Evolutionary conservation across 495 filamentous ascomycete species (phyloP).

Genomic region (Neurospora africana): DNA sequence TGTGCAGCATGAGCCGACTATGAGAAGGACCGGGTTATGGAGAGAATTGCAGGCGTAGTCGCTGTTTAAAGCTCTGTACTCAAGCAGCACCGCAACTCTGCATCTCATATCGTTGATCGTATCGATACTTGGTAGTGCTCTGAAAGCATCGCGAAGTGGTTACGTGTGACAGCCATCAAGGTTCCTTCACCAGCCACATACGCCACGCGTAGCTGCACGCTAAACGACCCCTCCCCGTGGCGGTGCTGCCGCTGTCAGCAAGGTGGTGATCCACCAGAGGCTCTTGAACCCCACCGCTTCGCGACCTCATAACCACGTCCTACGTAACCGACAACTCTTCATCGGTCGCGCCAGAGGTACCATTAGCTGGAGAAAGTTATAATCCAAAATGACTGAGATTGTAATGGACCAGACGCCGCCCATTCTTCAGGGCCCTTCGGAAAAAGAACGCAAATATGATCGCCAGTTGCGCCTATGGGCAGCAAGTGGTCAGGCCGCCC

Average conservation of each 20-base stretch:
- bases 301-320: neutral
- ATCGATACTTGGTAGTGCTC: neutral
- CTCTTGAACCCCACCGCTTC: neutral
- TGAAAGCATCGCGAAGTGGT: neutral
- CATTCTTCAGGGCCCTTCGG: conserved; percentile 53
- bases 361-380: neutral
- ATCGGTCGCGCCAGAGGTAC: neutral
- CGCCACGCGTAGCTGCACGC: neutral
- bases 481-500: conserved; percentile 76
- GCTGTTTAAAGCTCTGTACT: neutral
- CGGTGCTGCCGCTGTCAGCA: neutral
- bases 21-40: neutral
- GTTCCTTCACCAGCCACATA: neutral
- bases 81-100: neutral
- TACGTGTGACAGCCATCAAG: neutral
- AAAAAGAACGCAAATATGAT: conserved; percentile 92
- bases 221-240: neutral
- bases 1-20: neutral
- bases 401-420: conserved; percentile 40
- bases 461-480: conserved; percentile 94
- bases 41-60: neutral
- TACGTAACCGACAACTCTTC: neutral
- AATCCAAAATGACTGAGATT: conserved; percentile 34
- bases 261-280: neutral
- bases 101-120: neutral